Percentiles rank a stretch among this genome's conserved stretches.
Conservation (phyloP, 768 basidiomycete species). For the Cystofilobasidium bisporidii region DNA sequence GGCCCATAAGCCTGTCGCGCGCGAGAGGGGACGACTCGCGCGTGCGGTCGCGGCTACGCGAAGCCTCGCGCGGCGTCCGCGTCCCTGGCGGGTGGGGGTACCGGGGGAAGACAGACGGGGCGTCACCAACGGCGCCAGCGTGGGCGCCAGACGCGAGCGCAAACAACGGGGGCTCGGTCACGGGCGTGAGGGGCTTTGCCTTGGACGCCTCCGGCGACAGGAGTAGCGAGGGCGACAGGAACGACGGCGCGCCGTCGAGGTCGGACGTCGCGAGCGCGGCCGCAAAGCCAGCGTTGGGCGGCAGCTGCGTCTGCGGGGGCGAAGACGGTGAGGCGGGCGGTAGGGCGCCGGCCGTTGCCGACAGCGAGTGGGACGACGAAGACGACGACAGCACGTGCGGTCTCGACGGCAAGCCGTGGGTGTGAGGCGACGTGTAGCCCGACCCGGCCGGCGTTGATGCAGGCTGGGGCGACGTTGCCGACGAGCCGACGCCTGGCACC, state of each 20-base stretch:
- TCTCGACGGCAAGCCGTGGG: not conserved
- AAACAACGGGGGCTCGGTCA: conserved; percentile 5
- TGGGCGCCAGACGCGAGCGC: not conserved
- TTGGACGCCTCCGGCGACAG: conserved; percentile 5
- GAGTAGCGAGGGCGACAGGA: conserved; percentile 23
- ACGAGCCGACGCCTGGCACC: not conserved
- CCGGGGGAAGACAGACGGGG: conserved; percentile 1
- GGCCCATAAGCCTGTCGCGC: not conserved
- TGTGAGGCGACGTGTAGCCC: not conserved
- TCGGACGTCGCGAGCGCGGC: not conserved
- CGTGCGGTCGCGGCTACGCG: not conserved
- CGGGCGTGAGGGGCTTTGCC: not conserved
- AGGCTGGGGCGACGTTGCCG: not conserved
- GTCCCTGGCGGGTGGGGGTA: conserved; percentile 4
- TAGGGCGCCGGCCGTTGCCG: not conserved
- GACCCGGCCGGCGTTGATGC: not conserved
- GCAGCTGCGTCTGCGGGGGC: not conserved
- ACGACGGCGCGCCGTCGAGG: conserved; percentile 8
- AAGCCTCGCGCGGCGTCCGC: not conserved
- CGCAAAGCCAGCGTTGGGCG: not conserved
- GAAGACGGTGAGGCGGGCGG: not conserved
- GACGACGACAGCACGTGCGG: not conserved
- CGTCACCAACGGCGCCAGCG: conserved; percentile 1
- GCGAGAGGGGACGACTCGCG: not conserved
- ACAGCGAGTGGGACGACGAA: not conserved